phyloP scores from a whole-genome alignment of 208 protist genomes.

The Plasmodiophora brassicae region DNA sequence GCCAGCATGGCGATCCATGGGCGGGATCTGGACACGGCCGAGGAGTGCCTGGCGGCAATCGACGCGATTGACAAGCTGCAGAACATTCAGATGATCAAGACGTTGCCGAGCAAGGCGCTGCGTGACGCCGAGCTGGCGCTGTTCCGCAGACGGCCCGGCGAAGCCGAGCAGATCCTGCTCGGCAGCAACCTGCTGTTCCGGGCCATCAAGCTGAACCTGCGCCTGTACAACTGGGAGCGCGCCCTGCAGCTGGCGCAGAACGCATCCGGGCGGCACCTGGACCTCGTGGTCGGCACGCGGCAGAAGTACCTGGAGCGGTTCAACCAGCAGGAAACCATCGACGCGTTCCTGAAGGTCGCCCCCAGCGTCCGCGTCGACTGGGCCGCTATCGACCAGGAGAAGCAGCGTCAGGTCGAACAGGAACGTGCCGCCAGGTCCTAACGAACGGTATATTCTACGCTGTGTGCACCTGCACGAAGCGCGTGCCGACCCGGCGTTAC shows the following conservation, averaged over 20 bases:
- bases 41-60: slow-evolving; percentile 37
- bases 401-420: no score
- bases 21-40: slow-evolving; percentile 36
- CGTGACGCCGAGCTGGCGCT: slow-evolving; percentile 40
- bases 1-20: slow-evolving; percentile 33
- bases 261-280: not conserved
- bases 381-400: not conserved
- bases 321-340: slow-evolving; percentile 35
- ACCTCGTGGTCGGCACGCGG: slow-evolving; percentile 34
- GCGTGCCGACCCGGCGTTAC: no score
- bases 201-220: slow-evolving; percentile 38
- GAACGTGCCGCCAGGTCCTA: no score
- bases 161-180: slow-evolving; percentile 41
- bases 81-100: slow-evolving; percentile 34
- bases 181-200: slow-evolving; percentile 23
- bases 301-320: slow-evolving; percentile 37
- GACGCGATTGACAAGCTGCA: slow-evolving; percentile 30
- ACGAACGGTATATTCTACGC: no score
- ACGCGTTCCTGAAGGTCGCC: not conserved
- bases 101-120: slow-evolving; percentile 7
- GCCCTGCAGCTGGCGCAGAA: slow-evolving; percentile 33
- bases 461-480: no score
- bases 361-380: not conserved
- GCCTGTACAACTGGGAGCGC: slow-evolving; percentile 18
- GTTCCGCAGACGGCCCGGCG: slow-evolving; percentile 14